These are phyloP conservation scores for Peterozyma xylosa DNA, from an alignment of 805 yeast species.

Conservation along the genomic window DNA sequence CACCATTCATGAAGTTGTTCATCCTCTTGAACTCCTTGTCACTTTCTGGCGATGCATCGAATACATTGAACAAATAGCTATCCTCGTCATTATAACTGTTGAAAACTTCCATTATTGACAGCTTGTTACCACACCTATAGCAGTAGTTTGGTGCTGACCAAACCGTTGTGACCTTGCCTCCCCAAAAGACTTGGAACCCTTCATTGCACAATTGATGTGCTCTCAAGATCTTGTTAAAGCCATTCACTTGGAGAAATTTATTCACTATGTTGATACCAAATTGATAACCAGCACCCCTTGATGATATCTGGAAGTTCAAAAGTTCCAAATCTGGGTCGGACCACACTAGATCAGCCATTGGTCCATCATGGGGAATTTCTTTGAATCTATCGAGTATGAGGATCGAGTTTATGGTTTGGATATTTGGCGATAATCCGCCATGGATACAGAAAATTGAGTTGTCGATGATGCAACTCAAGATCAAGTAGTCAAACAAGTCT, in stretches of 20 bases:
- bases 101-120: slow-evolving; percentile 85
- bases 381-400: slow-evolving; percentile 82
- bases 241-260: slow-evolving; percentile 72
- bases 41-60: slow-evolving; percentile 96
- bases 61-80: slow-evolving; percentile 70
- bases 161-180: slow-evolving; percentile 86
- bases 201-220: slow-evolving; percentile 98
- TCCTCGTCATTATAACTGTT: slow-evolving; percentile 54
- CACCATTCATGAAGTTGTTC: slow-evolving; percentile 32
- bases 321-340: slow-evolving; percentile 89
- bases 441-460: slow-evolving; percentile 89
- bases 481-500: slow-evolving; percentile 86
- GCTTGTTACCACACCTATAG: slow-evolving; percentile 93
- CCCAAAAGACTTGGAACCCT: slow-evolving; percentile 89
- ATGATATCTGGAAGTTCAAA: slow-evolving; percentile 76
- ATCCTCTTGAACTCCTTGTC: slow-evolving; percentile 42
- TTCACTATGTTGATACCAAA: slow-evolving; percentile 89
- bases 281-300: slow-evolving; percentile 97
- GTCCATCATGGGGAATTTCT: slow-evolving; percentile 98
- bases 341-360: slow-evolving; percentile 99
- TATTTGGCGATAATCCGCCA: slow-evolving; percentile 94
- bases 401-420: slow-evolving; percentile 90
- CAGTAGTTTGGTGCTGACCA: slow-evolving; percentile 99
- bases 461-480: slow-evolving; percentile 85
- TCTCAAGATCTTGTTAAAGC: slow-evolving; percentile 73